Base-by-base conservation (phyloP, 352 stramenopile genomes). In the Pythium phragmitis region DNA sequence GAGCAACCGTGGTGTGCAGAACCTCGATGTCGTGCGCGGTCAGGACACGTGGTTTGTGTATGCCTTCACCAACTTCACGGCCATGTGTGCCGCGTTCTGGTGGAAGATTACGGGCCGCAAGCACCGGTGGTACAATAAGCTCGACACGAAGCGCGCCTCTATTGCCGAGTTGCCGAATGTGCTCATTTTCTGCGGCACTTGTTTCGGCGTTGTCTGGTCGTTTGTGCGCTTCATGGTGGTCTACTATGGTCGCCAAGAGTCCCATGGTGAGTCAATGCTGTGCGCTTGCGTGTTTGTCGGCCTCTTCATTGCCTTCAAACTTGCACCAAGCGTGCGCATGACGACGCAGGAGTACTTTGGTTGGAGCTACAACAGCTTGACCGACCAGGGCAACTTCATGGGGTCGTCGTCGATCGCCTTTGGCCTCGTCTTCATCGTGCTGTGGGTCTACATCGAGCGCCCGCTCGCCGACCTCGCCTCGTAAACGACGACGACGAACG, bases 341-440 rank as follows among this genome's bases (percentile, higher is more conserved):
- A 92, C 74, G 61, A 88, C 90, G 62, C 85, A 94, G 66, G 82
- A 91, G 58, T 94, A 94, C 71, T 94, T 94, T 66, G 85, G 85
- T 58, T 94, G 85, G 85, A 92, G 83, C 65, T 91, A 94, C 80
- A 77, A 89, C 67, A 94, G 85, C 75, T 67, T 94, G 57, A 92
- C 87, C 74, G 85, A 94, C 70, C 81, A 94, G 65, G 85, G 85
- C 49, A 94, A 94, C 79, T 91, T 94, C 51, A 86, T 94, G 72
- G 85, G 85, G 65, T 87, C 78, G 30, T 87, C 85, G 54, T 90
- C 80, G 14, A 87, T 94, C 54, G 83, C 86, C 3, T 75, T 92
- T 50, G 85, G 83, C 26, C 76, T 94, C 66, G 77, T 92, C 60
- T 90, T 94, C 72, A 89, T 94, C 64, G 77, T 85, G 51, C 69